Evolutionary conservation across 208 protist genomes (phyloP).

Genomic region (Acanthamoeba royreba): DNA sequence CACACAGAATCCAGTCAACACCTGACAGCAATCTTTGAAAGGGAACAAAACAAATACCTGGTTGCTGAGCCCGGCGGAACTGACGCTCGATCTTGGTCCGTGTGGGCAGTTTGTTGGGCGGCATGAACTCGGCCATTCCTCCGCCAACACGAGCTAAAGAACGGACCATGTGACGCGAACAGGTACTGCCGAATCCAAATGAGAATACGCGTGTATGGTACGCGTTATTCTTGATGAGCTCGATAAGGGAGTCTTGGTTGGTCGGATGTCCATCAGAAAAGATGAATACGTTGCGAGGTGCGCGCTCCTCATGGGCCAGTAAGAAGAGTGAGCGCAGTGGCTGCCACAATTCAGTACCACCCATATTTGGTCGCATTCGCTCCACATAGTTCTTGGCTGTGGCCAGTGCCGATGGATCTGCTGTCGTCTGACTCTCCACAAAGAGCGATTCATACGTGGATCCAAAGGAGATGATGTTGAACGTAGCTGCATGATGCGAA

Average conservation of each 20-base stretch:
- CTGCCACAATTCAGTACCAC: constrained; percentile 17
- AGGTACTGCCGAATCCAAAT: constrained; percentile 61
- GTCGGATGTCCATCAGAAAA: constrained; percentile 65
- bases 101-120: constrained; percentile 42
- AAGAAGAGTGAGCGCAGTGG: constrained; percentile 21
- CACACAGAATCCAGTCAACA: no score
- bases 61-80: constrained; percentile 44
- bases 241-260: constrained; percentile 30
- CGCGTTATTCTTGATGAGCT: constrained; percentile 26
- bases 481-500: neutral
- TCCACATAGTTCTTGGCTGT: constrained; percentile 6
- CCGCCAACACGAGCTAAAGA: constrained; percentile 37
- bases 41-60: no score
- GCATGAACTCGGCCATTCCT: constrained; percentile 55
- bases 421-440: neutral
- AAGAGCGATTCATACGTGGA: constrained; percentile 7
- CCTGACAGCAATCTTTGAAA: no score
- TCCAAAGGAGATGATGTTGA: constrained; percentile 67
- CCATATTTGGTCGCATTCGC: neutral
- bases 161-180: constrained; percentile 48
- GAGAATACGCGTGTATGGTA: constrained; percentile 55
- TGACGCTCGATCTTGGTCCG: constrained; percentile 46
- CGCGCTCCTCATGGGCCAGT: neutral
- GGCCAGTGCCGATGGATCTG: neutral
- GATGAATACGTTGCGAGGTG: constrained; percentile 57